A percentile compares a stretch with the other conserved stretches of the same genome.
Evolutionary conservation across 441 rosid genomes (phyloP).

Genomic region (Adansonia madagascariensis): DNA sequence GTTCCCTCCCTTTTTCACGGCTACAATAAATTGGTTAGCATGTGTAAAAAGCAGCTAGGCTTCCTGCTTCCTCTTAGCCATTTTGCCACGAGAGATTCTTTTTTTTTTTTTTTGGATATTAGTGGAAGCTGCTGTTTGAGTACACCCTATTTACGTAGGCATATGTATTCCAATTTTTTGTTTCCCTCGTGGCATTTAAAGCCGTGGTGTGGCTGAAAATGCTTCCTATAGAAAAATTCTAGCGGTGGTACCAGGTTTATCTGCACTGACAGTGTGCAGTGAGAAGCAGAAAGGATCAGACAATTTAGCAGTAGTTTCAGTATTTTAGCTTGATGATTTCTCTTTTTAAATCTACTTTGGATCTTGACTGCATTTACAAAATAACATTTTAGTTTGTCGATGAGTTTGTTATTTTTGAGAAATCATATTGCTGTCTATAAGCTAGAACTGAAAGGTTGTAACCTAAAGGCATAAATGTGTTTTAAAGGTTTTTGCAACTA

Average conservation of each 20-base stretch:
- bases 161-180: conserved; percentile 18
- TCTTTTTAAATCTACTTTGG: not conserved
- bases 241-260: conserved; percentile 91
- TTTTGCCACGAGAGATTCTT: not conserved
- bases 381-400: no score
- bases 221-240: conserved; percentile 69
- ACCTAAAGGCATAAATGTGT: not conserved
- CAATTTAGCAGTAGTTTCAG: conserved; percentile 35
- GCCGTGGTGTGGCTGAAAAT: conserved; percentile 54
- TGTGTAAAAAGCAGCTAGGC: not conserved
- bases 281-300: conserved; percentile 98
- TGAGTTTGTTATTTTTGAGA: not conserved
- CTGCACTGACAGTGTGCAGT: conserved; percentile 98
- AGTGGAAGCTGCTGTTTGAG: conserved; percentile 59
- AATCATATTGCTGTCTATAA: not conserved
- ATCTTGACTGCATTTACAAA: not conserved
- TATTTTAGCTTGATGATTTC: not conserved
- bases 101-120: no score
- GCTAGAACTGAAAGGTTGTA: not conserved
- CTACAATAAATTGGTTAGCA: no score
- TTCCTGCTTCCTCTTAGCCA: not conserved
- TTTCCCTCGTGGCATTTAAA: conserved; percentile 57
- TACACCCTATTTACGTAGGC: conserved; percentile 26
- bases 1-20: no score
- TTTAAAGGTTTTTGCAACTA: not conserved